Evolutionary conservation across 129 eudicot genomes (phyloP).

Genomic region (Calendula officinalis): DNA sequence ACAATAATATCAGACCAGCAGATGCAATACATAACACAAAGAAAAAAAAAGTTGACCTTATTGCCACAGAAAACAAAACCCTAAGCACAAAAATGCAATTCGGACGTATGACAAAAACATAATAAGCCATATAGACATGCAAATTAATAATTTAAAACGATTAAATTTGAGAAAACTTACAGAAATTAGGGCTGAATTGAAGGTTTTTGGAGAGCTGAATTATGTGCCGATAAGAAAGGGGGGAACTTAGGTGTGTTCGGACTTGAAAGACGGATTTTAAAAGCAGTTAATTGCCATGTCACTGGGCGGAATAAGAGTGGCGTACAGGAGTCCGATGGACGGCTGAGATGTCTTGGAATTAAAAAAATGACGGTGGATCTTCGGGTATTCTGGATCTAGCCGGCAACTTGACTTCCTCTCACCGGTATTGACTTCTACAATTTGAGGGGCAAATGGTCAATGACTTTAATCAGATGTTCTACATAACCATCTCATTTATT

Average conservation of each 20-base stretch:
- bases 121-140: neutral
- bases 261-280: slow-evolving; percentile 36
- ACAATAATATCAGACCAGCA: slow-evolving; percentile 11
- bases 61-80: slow-evolving; percentile 22
- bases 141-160: neutral
- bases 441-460: slow-evolving; percentile 1
- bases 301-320: slow-evolving; percentile 28
- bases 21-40: neutral
- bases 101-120: neutral
- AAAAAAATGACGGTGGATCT: slow-evolving; percentile 22
- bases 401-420: slow-evolving; percentile 23
- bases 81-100: slow-evolving; percentile 21
- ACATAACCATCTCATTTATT: too few species aligned
- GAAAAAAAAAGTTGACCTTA: neutral
- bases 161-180: slow-evolving; percentile 24
- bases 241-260: slow-evolving; percentile 29
- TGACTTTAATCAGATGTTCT: neutral
- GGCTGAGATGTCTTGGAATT: slow-evolving; percentile 27
- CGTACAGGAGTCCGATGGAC: slow-evolving; percentile 20
- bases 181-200: slow-evolving; percentile 27
- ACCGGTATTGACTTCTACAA: slow-evolving; percentile 16
- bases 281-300: slow-evolving; percentile 28
- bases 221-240: slow-evolving; percentile 25
- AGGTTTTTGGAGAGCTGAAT: slow-evolving; percentile 18
- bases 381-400: slow-evolving; percentile 1